Evolutionary conservation across 2,329 filamentous ascomycete species (phyloP).

Genomic region (Cercospora brassicicola): DNA sequence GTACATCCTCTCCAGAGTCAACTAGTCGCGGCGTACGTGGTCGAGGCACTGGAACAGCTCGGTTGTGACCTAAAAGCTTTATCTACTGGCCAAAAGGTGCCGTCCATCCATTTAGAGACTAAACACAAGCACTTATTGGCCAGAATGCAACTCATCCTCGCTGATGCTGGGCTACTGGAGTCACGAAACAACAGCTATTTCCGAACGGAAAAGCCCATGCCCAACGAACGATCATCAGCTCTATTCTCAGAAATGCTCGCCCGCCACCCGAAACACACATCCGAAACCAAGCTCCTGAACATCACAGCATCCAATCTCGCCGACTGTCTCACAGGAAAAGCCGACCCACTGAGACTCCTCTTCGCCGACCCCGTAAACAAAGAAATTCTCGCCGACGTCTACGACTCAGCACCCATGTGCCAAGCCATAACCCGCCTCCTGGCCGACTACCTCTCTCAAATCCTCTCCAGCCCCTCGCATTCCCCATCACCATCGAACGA

Average conservation of each 20-base stretch:
- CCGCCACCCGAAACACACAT: constrained; percentile 13
- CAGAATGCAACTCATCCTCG: constrained; percentile 9
- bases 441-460: constrained; percentile 1
- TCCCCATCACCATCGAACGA: neutral
- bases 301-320: constrained; percentile 15
- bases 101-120: neutral
- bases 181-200: neutral
- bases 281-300: constrained; percentile 12
- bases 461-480: neutral
- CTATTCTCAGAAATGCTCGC: constrained; percentile 10
- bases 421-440: constrained; percentile 13
- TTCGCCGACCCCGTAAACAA: constrained; percentile 8
- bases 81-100: constrained; percentile 1
- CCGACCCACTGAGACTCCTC: constrained; percentile 10
- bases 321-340: constrained; percentile 7
- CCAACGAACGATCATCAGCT: neutral
- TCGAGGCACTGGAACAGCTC: constrained; percentile 15
- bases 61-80: constrained; percentile 10
- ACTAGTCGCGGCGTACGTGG: constrained; percentile 13
- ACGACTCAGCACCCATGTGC: constrained; percentile 14
- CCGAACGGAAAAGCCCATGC: constrained; percentile 1
- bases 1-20: constrained; percentile 12
- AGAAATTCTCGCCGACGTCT: constrained; percentile 11
- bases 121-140: constrained; percentile 14
- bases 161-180: constrained; percentile 10